phyloP scores from a whole-genome alignment of 2,329 filamentous ascomycete species.

The Neocatenulostroma microsporum region DNA sequence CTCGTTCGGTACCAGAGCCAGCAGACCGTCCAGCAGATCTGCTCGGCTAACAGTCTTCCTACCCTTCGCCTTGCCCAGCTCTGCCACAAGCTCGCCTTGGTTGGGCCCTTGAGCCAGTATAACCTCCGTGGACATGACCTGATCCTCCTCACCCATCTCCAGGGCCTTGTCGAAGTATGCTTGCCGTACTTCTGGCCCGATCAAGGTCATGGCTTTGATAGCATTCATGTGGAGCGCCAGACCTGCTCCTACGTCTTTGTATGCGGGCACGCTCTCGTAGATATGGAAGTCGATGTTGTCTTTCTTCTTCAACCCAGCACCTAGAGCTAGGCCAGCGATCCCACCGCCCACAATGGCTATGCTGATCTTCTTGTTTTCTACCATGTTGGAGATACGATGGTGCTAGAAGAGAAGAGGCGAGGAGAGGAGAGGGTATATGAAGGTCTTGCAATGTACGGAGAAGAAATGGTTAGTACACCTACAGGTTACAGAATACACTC shows the following conservation, averaged over 20 bases:
- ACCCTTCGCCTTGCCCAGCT: conserved; percentile 29
- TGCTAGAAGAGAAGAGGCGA: too few species aligned
- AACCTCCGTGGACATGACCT: conserved; percentile 28
- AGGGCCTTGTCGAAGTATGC: conserved; percentile 44
- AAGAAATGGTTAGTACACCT: too few species aligned
- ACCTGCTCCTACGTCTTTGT: conserved; percentile 43
- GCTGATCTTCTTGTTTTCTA: conserved; percentile 21
- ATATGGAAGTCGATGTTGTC: conserved; percentile 40
- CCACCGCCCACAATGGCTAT: conserved; percentile 46
- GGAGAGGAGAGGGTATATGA: too few species aligned
- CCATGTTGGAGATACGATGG: too few species aligned
- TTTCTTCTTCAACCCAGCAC: conserved; percentile 39
- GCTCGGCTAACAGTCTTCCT: conserved; percentile 37
- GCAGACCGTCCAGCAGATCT: conserved; percentile 44
- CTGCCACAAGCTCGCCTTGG: conserved; percentile 37
- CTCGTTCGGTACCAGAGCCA: conserved; percentile 37
- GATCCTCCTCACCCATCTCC: conserved; percentile 36
- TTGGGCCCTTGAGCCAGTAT: conserved; percentile 26
- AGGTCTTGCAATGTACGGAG: too few species aligned
- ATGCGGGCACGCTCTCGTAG: conserved; percentile 43
- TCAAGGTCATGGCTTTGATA: conserved; percentile 40
- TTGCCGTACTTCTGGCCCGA: conserved; percentile 31
- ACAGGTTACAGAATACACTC: not conserved
- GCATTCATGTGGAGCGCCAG: conserved; percentile 49
- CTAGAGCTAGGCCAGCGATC: conserved; percentile 44